Conservation (phyloP, 1,284 basidiomycete genomes). For the Volvariella surrecta region DNA sequence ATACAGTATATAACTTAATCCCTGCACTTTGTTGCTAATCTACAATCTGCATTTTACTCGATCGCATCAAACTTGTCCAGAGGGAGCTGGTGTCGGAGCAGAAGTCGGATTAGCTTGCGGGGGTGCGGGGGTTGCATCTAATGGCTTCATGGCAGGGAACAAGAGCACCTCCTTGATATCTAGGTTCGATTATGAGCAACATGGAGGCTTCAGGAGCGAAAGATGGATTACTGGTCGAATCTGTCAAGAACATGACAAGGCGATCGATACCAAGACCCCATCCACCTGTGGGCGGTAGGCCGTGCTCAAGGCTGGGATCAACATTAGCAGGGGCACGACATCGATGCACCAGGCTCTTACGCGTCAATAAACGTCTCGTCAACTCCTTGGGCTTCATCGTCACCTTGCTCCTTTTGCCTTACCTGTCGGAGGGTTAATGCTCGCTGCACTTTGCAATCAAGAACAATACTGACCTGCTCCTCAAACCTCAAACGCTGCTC, state of each 20-base stretch:
- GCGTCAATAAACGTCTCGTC: conserved; percentile 93
- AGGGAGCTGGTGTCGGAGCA: conserved; percentile 19
- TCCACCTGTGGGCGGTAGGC: conserved; percentile 94
- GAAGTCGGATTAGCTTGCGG: conserved; percentile 14
- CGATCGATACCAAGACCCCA: conserved; percentile 95
- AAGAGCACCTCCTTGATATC: conserved; percentile 87
- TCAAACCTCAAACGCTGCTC: conserved; percentile 95
- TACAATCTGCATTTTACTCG: background rate
- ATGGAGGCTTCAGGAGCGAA: background rate
- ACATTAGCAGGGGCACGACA: conserved; percentile 6
- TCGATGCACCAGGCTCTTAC: conserved; percentile 35
- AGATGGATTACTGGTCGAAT: conserved; percentile 63
- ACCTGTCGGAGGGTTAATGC: conserved; percentile 28
- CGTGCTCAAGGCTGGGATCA: conserved; percentile 78
- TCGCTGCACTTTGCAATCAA: background rate
- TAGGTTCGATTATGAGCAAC: conserved; percentile 19
- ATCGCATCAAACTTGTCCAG: conserved; percentile 22
- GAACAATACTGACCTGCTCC: conserved; percentile 57
- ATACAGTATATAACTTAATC: too few species aligned
- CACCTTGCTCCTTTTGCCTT: conserved; percentile 92
- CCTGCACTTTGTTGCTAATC: too few species aligned
- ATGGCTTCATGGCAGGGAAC: conserved; percentile 89
- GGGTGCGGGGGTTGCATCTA: conserved; percentile 30
- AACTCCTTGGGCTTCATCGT: conserved; percentile 96
- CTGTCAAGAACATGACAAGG: conserved; percentile 93